Base-by-base conservation (phyloP, 306 rosid species). In the Quillaja saponaria region DNA sequence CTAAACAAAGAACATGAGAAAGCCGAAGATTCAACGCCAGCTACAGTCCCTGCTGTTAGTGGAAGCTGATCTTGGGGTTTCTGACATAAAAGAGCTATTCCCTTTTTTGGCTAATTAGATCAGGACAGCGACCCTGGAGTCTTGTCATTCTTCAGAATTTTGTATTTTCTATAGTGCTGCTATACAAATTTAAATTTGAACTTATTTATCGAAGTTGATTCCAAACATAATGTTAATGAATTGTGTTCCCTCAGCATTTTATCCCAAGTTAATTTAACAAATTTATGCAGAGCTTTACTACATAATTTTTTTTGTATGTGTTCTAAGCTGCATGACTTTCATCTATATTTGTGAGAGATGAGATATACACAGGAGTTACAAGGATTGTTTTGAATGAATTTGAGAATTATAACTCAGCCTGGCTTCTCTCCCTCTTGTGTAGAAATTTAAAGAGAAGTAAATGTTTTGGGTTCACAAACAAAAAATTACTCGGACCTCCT, bases 1-100 rank as follows among this genome's bases (percentile, higher is more conserved):
- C 66, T 81, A 54, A 78, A 84, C 71, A 78, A 84, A 62, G 85
- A 84, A 54, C 77, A 81, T 8, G 90, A 81, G 68, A 78, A 84
- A 53, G 87, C 82, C 8, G 85, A 81, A 71, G 87, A 84, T 44
- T 74, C 79, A 14, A 81, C 78, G 58, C 79, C 83, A 8, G 49
- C 83, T 34, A 28, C 68, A 0, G 66, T 42, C 34, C 78, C 78
- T 6, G 45, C 80, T 1, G 63, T 49, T 6, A 51, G 64, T 28
- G 77, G 75, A 45, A 74, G 56, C 71, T 71, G 60, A 80, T 63
- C 55, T 46, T 28, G 1, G 60, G 67, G 34, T 25, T 39, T 18
- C 55, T 21, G 44, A 38, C 42, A 42, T 14, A 11, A 28, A 18
- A 19, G 34, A 57, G 58, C 46, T 50, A 25, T 42, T 31, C 39